These are phyloP conservation scores for Chernovozyma sophiae-reginae DNA, from an alignment of 1,139 yeast genomes.

Conservation along the genomic window DNA sequence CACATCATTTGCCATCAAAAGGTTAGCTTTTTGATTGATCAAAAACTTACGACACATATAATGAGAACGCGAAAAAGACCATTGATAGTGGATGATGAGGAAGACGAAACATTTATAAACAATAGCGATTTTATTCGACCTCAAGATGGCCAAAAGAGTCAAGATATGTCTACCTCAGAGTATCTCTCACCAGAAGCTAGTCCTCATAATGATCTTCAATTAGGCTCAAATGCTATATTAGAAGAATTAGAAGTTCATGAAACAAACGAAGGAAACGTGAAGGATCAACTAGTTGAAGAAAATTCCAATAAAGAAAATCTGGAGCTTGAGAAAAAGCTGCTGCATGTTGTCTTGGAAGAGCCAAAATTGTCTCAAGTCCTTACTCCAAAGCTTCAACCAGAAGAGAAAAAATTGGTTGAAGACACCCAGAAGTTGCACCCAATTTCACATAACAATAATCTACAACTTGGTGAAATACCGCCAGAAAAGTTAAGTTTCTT, in stretches of 20 bases:
- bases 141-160: neutral
- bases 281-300: slow-evolving; percentile 4
- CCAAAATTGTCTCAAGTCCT: neutral
- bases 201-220: neutral
- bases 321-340: neutral
- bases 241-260: slow-evolving; percentile 1
- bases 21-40: too few species aligned
- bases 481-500: slow-evolving; percentile 9
- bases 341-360: neutral
- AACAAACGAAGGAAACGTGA: slow-evolving; percentile 7
- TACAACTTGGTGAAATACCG: neutral
- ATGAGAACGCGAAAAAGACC: slow-evolving; percentile 8
- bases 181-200: slow-evolving; percentile 3
- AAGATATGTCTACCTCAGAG: neutral
- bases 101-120: slow-evolving; percentile 33
- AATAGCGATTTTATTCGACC: slow-evolving; percentile 32
- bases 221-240: too few species aligned
- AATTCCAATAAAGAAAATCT: neutral
- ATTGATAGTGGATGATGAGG: slow-evolving; percentile 12
- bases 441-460: too few species aligned
- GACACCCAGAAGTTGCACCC: neutral
- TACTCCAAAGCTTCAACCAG: neutral
- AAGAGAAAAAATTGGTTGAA: neutral
- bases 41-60: too few species aligned
- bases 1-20: too few species aligned